Conservation (phyloP, 768 basidiomycete genomes). For the Trametes cingulata region DNA sequence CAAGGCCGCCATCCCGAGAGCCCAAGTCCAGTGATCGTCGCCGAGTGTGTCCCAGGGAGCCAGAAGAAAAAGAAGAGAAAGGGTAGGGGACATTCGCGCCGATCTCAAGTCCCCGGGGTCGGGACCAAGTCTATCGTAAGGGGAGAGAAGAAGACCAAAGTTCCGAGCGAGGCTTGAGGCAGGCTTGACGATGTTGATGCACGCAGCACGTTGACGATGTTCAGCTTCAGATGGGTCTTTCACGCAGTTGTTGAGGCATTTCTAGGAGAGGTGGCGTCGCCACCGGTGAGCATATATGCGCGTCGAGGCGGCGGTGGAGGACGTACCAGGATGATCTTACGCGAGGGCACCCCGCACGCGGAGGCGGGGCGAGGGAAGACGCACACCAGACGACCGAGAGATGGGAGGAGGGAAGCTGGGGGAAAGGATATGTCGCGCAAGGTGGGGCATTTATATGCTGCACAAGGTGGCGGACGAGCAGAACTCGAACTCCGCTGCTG, state of each 20-base stretch:
- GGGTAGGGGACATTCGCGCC: too few relatives aligned
- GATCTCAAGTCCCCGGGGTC: too few relatives aligned
- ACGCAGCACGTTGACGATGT: background rate
- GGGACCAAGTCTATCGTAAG: too few relatives aligned
- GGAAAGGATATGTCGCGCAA: slow-evolving; percentile 1
- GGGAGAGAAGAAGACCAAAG: too few relatives aligned
- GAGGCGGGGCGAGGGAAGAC: background rate
- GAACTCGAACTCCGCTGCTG: slow-evolving; percentile 13
- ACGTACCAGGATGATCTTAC: background rate
- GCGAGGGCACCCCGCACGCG: background rate
- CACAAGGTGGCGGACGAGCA: background rate
- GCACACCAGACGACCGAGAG: background rate
- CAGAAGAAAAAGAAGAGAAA: too few relatives aligned
- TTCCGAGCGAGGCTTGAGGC: background rate
- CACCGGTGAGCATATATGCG: background rate
- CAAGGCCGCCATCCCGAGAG: background rate
- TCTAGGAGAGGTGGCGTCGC: background rate
- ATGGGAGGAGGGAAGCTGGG: background rate
- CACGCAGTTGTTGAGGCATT: background rate
- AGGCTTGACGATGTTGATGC: background rate
- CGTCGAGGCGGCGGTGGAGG: background rate
- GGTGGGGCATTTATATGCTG: slow-evolving; percentile 3
- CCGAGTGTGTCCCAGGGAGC: background rate
- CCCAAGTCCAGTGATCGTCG: background rate
- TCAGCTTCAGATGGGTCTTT: background rate